Base-by-base conservation (phyloP, 2,329 filamentous ascomycete genomes). In the Diaporthe citrichinensis region DNA sequence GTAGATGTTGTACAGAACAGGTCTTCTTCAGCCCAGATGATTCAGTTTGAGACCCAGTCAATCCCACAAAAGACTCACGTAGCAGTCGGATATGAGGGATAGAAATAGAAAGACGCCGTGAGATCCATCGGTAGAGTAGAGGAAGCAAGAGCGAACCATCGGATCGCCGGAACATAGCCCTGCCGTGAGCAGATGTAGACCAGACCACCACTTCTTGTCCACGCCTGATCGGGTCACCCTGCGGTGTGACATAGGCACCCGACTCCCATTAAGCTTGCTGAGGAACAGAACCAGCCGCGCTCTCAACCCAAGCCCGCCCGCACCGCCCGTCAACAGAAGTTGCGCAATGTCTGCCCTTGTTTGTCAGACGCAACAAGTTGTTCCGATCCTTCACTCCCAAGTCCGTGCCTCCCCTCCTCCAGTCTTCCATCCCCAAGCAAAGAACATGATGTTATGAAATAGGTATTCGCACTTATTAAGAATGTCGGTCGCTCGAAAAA, bases 401-500 rank as follows among this genome's bases (percentile, higher is more conserved):
- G 15, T 31, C 25, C n/a, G 46, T 49, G 41, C 41, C 20, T 15
- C 61, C 61, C 23, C n/a, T 34, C 20, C 41, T 31, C 34, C 65
- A 69, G 34, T 39, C 34, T 23, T 53, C 20, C 46, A 23, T 5
- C 34, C 44, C 34, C 41, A 34, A 53, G 23, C 44, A 51, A 68
- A 36, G 23, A 55, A 39, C 15, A 69, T 55, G n/a, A 41, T 41
- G 31, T 69, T 69, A 55, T 69, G 49, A 55, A 55, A 69, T 69
- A 55, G 65, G 65, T 55, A 69, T 69, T 69, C 65, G 65, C 65
- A 69, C 65, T 55, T 49, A 69, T 55, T 55, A 55, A 69, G 65
- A 55, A 39, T 41, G 12, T 55, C 23, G 65, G 49, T 55, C 65
- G 65, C 49, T 69, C 51, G 61, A n/a, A 28, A 53, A 53, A 31